Evolutionary conservation across 352 stramenopile genomes (phyloP).

Genomic region (Phytophthora hibernalis): DNA sequence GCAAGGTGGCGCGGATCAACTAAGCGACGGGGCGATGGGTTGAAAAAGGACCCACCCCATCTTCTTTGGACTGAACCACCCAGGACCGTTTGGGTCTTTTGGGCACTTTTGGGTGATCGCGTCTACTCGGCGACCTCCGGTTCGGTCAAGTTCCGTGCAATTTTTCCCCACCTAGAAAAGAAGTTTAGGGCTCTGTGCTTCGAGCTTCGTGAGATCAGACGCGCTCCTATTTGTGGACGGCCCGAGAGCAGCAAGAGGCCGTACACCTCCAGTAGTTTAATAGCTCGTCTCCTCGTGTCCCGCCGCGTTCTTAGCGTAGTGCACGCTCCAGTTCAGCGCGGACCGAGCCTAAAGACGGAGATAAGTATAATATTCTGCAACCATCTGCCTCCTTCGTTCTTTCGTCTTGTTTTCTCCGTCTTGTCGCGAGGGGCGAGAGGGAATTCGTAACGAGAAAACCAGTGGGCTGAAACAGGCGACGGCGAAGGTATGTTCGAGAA

Average conservation of each 20-base stretch:
- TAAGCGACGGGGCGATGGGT: conserved; percentile 33
- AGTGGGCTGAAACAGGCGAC: conserved; percentile 38
- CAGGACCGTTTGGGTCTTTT: conserved; percentile 18
- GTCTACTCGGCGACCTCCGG: neutral
- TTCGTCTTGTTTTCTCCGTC: conserved; percentile 3
- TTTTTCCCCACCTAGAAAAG: conserved; percentile 29
- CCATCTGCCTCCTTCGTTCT: conserved; percentile 11
- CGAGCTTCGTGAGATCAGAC: neutral
- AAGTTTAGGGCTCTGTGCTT: conserved; percentile 24
- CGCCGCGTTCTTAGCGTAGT: conserved; percentile 38
- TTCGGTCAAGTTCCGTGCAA: conserved; percentile 9
- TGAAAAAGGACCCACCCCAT: neutral
- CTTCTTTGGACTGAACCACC: neutral
- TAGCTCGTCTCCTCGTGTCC: conserved; percentile 13
- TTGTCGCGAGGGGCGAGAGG: conserved; percentile 17
- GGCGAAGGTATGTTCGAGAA: conserved; percentile 33
- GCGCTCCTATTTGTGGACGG: conserved; percentile 3
- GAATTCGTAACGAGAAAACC: conserved; percentile 4
- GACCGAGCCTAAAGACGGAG: conserved; percentile 25
- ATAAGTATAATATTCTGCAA: conserved; percentile 46
- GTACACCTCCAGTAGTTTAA: conserved; percentile 30
- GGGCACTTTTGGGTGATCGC: conserved; percentile 13
- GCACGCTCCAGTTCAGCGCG: conserved; percentile 39
- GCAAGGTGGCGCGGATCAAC: conserved; percentile 89
- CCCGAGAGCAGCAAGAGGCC: conserved; percentile 8